A percentile compares a stretch with the other conserved stretches of the same genome.
These are phyloP conservation scores for Cyberlindnera veronae DNA, from an alignment of 805 yeast species.

Conservation along the genomic window DNA sequence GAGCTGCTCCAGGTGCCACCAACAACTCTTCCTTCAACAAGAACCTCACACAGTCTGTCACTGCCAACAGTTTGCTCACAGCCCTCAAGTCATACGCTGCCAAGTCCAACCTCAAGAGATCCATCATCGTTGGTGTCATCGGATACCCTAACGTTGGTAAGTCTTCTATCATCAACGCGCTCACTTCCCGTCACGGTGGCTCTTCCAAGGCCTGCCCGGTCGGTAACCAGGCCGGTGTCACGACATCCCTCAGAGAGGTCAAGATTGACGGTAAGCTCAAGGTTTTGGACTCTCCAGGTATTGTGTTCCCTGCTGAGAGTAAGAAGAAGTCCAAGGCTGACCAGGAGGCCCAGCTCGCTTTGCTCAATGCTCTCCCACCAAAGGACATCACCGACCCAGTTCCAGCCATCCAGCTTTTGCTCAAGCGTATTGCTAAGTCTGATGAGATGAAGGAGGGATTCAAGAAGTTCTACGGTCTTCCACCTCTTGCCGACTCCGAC, in stretches of 20 bases:
- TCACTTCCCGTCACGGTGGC: constrained; percentile 77
- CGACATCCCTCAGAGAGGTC: constrained; percentile 87
- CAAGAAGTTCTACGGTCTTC: constrained; percentile 69
- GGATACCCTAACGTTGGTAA: constrained; percentile 98
- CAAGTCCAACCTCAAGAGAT: constrained; percentile 80
- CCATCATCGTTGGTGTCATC: constrained; percentile 90
- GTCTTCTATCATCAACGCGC: constrained; percentile 88
- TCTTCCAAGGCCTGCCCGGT: constrained; percentile 82
- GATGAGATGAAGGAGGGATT: constrained; percentile 75
- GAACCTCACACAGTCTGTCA: constrained; percentile 63
- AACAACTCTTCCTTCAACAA: constrained; percentile 69
- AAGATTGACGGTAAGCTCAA: constrained; percentile 88
- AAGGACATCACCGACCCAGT: constrained; percentile 81
- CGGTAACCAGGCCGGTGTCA: constrained; percentile 97
- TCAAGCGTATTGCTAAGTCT: constrained; percentile 72
- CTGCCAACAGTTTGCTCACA: constrained; percentile 71
- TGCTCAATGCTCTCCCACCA: constrained; percentile 86
- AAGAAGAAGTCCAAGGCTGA: constrained; percentile 51
- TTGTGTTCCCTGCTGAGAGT: constrained; percentile 80
- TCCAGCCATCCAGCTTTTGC: constrained; percentile 71
- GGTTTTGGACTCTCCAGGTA: constrained; percentile 94
- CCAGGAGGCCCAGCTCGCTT: constrained; percentile 84
- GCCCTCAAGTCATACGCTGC: constrained; percentile 83
- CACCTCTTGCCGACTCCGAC: constrained; percentile 70
- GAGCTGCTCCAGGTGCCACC: constrained; percentile 72